phyloP scores from a whole-genome alignment of 1,284 basidiomycete species.

The Phylloboletellus chloephorus region DNA sequence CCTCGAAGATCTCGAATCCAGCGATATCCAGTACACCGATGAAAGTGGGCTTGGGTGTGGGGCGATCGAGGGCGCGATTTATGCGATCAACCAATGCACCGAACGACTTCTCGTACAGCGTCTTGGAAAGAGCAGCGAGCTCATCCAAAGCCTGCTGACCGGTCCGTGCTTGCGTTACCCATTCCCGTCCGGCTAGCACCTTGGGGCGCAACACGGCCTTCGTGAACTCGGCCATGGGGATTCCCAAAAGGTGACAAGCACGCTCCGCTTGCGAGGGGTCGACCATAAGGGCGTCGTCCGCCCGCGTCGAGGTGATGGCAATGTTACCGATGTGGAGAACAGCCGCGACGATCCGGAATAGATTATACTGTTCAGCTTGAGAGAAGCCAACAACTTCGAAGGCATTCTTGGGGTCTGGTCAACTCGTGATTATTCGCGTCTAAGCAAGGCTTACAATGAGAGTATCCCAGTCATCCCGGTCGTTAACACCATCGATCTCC shows the following conservation, averaged over 20 bases:
- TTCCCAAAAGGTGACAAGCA: slow-evolving; percentile 88
- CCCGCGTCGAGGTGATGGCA: slow-evolving; percentile 72
- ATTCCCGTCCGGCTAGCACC: slow-evolving; percentile 93
- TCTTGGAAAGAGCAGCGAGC: slow-evolving; percentile 89
- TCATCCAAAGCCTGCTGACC: slow-evolving; percentile 93
- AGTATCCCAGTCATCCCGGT: slow-evolving; percentile 81
- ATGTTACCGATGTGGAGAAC: slow-evolving; percentile 97
- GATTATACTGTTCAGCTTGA: slow-evolving; percentile 78
- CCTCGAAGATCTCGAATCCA: slow-evolving; percentile 94
- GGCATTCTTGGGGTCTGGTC: slow-evolving; percentile 50
- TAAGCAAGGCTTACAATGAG: slow-evolving; percentile 52
- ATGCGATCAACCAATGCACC: slow-evolving; percentile 91
- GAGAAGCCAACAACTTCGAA: slow-evolving; percentile 87
- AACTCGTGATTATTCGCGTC: slow-evolving; percentile 1
- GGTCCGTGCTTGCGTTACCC: slow-evolving; percentile 92
- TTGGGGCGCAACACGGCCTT: slow-evolving; percentile 85
- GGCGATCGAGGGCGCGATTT: slow-evolving; percentile 90
- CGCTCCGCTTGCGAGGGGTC: slow-evolving; percentile 82
- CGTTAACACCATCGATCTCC: slow-evolving; percentile 94
- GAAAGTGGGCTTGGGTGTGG: slow-evolving; percentile 89
- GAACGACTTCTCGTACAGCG: slow-evolving; percentile 96
- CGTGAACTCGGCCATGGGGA: slow-evolving; percentile 87
- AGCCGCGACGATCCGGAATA: slow-evolving; percentile 92
- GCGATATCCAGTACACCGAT: slow-evolving; percentile 99
- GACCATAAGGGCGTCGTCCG: slow-evolving; percentile 86